Evolutionary conservation across 1,284 basidiomycete genomes (phyloP).

Genomic region (Puccinia polysora): DNA sequence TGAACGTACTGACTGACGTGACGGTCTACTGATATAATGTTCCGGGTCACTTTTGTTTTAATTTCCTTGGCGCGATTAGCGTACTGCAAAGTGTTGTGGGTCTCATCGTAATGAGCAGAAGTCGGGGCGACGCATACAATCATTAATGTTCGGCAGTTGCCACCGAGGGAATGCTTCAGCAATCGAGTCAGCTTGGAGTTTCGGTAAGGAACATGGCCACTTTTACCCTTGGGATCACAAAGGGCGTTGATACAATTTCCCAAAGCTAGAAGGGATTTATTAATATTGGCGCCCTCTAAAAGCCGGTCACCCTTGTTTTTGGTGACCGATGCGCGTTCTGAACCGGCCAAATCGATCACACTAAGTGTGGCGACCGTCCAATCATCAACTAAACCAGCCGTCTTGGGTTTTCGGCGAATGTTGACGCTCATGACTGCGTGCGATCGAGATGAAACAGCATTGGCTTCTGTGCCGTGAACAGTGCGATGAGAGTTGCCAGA

Average conservation of each 20-base stretch:
- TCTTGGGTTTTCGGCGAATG: conserved; percentile 68
- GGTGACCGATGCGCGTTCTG: conserved; percentile 88
- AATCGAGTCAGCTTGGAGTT: conserved; percentile 94
- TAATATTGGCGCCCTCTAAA: conserved; percentile 96
- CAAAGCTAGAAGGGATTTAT: conserved; percentile 88
- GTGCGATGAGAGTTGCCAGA: conserved; percentile 79
- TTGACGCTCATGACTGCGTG: conserved; percentile 94
- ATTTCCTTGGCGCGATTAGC: conserved; percentile 95
- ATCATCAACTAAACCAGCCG: conserved; percentile 64
- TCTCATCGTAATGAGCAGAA: conserved; percentile 90
- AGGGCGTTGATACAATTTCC: conserved; percentile 96
- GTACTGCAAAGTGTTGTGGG: conserved; percentile 91
- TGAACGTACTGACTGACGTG: conserved; percentile 76
- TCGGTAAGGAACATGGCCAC: conserved; percentile 85
- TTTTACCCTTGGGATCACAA: conserved; percentile 73
- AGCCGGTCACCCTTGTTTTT: conserved; percentile 94
- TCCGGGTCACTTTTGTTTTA: conserved; percentile 83
- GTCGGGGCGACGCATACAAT: conserved; percentile 93
- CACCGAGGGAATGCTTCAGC: conserved; percentile 91
- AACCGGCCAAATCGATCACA: conserved; percentile 93
- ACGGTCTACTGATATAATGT: conserved; percentile 85
- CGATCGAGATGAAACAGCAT: conserved; percentile 88
- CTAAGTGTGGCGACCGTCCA: conserved; percentile 80
- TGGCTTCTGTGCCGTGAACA: conserved; percentile 86
- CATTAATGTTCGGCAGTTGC: conserved; percentile 80